Base-by-base conservation (phyloP, 345 rosid species). In the Pugionium dolabratum region DNA sequence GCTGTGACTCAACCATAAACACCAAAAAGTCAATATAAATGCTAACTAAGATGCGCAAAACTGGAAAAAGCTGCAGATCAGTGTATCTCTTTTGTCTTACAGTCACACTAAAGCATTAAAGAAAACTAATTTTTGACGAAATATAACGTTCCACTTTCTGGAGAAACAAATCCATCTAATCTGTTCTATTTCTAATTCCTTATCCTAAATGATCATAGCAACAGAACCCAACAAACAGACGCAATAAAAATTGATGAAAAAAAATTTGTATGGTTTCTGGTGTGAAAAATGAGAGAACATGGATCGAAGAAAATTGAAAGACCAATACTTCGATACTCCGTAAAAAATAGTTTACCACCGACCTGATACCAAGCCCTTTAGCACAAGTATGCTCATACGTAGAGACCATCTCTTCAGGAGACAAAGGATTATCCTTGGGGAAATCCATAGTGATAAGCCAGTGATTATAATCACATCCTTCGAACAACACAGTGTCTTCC, bases 371-470 rank as follows among this genome's bases (percentile, higher is more conserved):
- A 63, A 95, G 96, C 2, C 96, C 99, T 57, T 67, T 63, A 4
- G 97, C 95, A 27, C 97, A 91, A 27, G 81, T 95, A n/a, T 81
- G 69, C 74, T 86, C 97, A 32, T 85, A 95, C 9, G 79, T 76
- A 37, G 83, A 60, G 59, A 95, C 86, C 99, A 88, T 95, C 65
- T 87, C 89, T 35, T 88, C 91, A 1, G 82, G 86, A 2, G 89
- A 35, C 1, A 84, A 79, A 8, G 68, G 62, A 1, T 78, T 75
- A 10, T 80, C 81, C 59, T 81, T 87, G 10, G 96, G 85, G 49
- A 95, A 95, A 49, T 89, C 91, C 52, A 91, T 72, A 7, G 91
- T 83, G 42, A 95, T 85, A n/a, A 95, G 86, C 99, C 96, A 95
- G 76, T 91, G 99, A 43, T 90, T 85, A 50, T 76, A 87, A 71